Evolutionary conservation across 1,139 yeast species (phyloP), one percentile per base, ranked within the genome.

Genomic region (Entelexis paramagnoliae): DNA sequence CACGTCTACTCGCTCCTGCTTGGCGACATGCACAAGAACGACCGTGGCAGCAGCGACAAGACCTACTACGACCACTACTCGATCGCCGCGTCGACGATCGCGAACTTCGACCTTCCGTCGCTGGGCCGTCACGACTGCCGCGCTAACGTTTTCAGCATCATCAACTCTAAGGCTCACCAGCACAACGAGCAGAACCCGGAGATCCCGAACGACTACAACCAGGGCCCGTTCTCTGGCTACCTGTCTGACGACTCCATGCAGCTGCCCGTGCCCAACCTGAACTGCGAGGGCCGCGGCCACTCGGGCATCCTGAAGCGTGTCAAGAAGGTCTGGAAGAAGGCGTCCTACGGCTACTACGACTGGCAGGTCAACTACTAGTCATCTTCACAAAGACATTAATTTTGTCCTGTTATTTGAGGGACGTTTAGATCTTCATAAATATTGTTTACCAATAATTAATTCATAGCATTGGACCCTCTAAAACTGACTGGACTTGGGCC

Each of bases 1-100:
- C 68, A 64, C 50, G 75, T 74, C 34, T 71, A 60, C 55, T 67
- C 76, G 16, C 58, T 73, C 26, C 63, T 74, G 50, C 66, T 74
- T 41, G 78, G 78, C 55, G 75, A 66, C 51, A 62, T 74, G 54
- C 71, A 73, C 52, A 68, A 68, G 38, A 53, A 61, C 8, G 61
- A 66, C 54, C 64, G 66, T 59, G 55, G 55, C 51, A 72, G 75
- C 45, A 60, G 63, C 11, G 78, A 74, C 58, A 59, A 59, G 55
- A 74, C 74, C 45, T 74, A 65, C 66, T 74, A 74, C 64, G 70
- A 73, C 61, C 78, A 74, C 62, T 74, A 74, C 67, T 70, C 77
- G 39, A 70, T 71, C 60, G 56, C 73, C 45, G 63, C 78, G n/a
- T 60, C 77, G 30, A 67, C 70, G 41, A 69, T 72, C 64, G 75